Evolutionary conservation across 2,329 filamentous ascomycete genomes (phyloP), one percentile per base, ranked within the genome.

Genomic region (Xylariomycetidae sp.): DNA sequence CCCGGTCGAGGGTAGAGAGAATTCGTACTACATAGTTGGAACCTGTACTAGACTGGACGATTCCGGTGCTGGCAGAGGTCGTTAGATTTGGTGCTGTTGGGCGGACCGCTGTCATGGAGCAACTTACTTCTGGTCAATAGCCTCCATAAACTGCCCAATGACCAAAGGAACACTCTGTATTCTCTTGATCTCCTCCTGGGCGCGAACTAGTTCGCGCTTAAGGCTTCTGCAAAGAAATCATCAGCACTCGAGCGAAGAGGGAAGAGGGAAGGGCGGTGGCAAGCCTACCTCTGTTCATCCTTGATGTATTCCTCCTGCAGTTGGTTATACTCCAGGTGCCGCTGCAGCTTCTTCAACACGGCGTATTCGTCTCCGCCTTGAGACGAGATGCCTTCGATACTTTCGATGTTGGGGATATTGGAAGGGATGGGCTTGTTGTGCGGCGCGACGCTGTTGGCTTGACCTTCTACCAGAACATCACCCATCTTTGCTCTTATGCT

Each of bases 221-320:
- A 98, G 67, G 67, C 88, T 96, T 70, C 88, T 88, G 50, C 8
- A 23, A 23, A 8, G 20, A 23, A 23, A 8, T n/a, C n/a, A n/a
- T 98, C 97, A 62, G 98, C 67, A 67, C 88, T 96, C 70, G 88
- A 88, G 50, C 8, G n/a, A 23, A 8, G 20, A 23, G n/a, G 8
- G n/a, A 14, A 9, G 20, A 22, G 5, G 18, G 14, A 17, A 11
- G 6, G 9, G 13, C 14, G 10, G 7, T 17, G 11, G 23, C 34
- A 25, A 40, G 59, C 35, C 10, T 65, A 85, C 84, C 87, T 82
- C 70, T 98, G 92, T 73, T 98, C 92, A 79, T 98, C 92, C 71
- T 98, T 98, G 80, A 98, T 98, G 66, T 98, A 98, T 63, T 98
- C 92, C 67, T 98, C 92, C 69, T 98, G 92, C 52, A 98, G 76